phyloP scores from a whole-genome alignment of 2,329 filamentous ascomycete species.

The Elsinoe ampelina region DNA sequence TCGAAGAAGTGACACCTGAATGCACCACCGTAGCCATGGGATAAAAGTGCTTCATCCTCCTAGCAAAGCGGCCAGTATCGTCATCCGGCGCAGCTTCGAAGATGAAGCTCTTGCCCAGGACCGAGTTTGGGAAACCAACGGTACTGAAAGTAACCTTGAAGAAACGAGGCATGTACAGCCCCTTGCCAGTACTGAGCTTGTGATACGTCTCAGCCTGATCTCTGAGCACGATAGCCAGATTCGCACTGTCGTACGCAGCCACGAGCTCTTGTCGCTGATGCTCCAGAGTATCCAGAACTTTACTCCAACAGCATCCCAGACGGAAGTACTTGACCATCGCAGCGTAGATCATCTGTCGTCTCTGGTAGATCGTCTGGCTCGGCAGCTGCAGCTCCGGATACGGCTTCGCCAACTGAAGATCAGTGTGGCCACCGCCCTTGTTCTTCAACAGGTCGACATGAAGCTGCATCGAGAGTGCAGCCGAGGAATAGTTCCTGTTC shows the following conservation, averaged over 20 bases:
- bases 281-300: constrained; percentile 76
- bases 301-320: constrained; percentile 87
- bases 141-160: constrained; percentile 87
- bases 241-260: constrained; percentile 10
- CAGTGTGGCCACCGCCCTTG: constrained; percentile 54
- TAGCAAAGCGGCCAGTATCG: constrained; percentile 70
- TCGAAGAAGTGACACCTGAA: constrained; percentile 10
- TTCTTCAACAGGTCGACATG: constrained; percentile 90
- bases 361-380: constrained; percentile 77
- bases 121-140: constrained; percentile 68
- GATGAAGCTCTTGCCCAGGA: constrained; percentile 86
- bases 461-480: constrained; percentile 76
- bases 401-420: constrained; percentile 37
- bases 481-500: constrained; percentile 72
- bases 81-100: constrained; percentile 76
- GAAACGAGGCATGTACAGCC: constrained; percentile 78
- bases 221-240: constrained; percentile 52
- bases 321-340: constrained; percentile 93
- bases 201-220: constrained; percentile 12
- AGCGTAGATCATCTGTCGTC: constrained; percentile 86
- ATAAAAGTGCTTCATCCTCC: constrained; percentile 85
- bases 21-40: constrained; percentile 35
- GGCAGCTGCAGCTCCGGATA: constrained; percentile 62
- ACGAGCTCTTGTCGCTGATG: constrained; percentile 41
- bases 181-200: constrained; percentile 54